A percentile compares a stretch with the other conserved stretches of the same genome.
Evolutionary conservation across 257 asterid genomes (phyloP).

Genomic region (Paraleonurus japonicus): DNA sequence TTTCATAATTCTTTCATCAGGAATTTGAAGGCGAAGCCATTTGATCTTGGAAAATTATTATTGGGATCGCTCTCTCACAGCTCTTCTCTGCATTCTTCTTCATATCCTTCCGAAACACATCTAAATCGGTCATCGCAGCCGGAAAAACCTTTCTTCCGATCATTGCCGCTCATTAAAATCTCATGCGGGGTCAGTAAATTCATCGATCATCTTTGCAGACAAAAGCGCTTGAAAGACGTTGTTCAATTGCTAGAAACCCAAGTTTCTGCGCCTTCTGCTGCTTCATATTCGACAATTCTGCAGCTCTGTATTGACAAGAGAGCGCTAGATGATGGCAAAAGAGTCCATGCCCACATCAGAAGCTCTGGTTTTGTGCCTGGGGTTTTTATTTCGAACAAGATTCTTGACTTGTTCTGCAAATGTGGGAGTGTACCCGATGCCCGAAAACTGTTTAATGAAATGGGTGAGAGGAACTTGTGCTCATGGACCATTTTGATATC

Average conservation of each 20-base stretch:
- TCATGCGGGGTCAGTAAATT: constrained; percentile 33
- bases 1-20: too few relatives aligned
- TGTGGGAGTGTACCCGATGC: constrained; percentile 57
- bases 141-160: constrained; percentile 11
- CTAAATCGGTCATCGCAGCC: constrained; percentile 11
- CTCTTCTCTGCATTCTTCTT: constrained; percentile 12
- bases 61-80: constrained; percentile 6
- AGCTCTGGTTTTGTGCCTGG: constrained; percentile 53
- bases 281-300: constrained; percentile 39
- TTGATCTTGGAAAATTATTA: constrained; percentile 20
- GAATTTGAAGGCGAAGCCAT: constrained; percentile 25
- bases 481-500: constrained; percentile 76
- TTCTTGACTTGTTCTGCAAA: constrained; percentile 65
- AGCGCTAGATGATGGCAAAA: constrained; percentile 58
- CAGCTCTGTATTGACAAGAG: constrained; percentile 54
- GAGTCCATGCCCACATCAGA: constrained; percentile 47
- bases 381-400: constrained; percentile 49
- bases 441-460: constrained; percentile 50
- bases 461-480: constrained; percentile 61
- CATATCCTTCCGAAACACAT: constrained; percentile 29
- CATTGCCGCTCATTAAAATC: constrained; percentile 18
- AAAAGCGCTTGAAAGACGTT: constrained; percentile 56
- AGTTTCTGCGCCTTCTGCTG: constrained; percentile 33
- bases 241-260: constrained; percentile 42
- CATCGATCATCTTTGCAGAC: constrained; percentile 44